These are phyloP conservation scores for Pseudozyma sp. DNA, from an alignment of 1,284 basidiomycete genomes.

Conservation along the genomic window DNA sequence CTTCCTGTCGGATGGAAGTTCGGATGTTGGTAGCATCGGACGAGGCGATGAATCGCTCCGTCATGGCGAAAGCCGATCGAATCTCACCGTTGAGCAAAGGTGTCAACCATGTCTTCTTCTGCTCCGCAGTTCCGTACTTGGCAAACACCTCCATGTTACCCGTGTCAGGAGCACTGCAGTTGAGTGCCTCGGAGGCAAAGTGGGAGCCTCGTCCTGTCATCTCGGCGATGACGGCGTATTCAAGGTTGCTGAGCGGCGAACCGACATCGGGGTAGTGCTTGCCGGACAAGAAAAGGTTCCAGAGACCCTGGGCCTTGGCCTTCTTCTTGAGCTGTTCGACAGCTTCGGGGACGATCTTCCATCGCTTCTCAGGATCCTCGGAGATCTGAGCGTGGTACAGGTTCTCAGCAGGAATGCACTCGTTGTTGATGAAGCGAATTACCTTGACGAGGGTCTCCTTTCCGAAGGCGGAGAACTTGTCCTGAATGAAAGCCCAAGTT, in stretches of 20 bases:
- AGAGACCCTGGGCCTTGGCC: slow-evolving; percentile 87
- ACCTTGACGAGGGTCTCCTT: slow-evolving; percentile 87
- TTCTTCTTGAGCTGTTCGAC: slow-evolving; percentile 87
- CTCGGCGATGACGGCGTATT: slow-evolving; percentile 98
- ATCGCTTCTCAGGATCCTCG: slow-evolving; percentile 79
- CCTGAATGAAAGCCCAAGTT: slow-evolving; percentile 69
- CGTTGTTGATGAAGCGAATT: slow-evolving; percentile 86
- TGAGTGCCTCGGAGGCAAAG: slow-evolving; percentile 85
- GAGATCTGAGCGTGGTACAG: slow-evolving; percentile 87
- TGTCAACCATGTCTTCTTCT: slow-evolving; percentile 89
- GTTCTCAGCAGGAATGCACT: slow-evolving; percentile 82
- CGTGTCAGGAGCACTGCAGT: slow-evolving; percentile 94
- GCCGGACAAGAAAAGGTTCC: slow-evolving; percentile 97
- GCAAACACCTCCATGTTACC: slow-evolving; percentile 89
- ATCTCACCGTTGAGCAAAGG: slow-evolving; percentile 92
- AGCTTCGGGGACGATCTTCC: slow-evolving; percentile 85
- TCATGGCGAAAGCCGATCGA: slow-evolving; percentile 75
- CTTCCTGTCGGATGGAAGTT: slow-evolving; percentile 86
- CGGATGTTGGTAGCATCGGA: slow-evolving; percentile 96
- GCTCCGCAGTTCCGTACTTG: slow-evolving; percentile 86
- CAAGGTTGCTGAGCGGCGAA: slow-evolving; percentile 89
- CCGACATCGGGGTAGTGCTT: slow-evolving; percentile 84
- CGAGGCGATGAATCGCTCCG: slow-evolving; percentile 75
- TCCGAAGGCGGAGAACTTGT: slow-evolving; percentile 80
- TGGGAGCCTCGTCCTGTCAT: slow-evolving; percentile 85